Evolutionary conservation across 768 basidiomycete species (phyloP), one percentile per base, ranked within the genome.

Genomic region (Russula olivacea): DNA sequence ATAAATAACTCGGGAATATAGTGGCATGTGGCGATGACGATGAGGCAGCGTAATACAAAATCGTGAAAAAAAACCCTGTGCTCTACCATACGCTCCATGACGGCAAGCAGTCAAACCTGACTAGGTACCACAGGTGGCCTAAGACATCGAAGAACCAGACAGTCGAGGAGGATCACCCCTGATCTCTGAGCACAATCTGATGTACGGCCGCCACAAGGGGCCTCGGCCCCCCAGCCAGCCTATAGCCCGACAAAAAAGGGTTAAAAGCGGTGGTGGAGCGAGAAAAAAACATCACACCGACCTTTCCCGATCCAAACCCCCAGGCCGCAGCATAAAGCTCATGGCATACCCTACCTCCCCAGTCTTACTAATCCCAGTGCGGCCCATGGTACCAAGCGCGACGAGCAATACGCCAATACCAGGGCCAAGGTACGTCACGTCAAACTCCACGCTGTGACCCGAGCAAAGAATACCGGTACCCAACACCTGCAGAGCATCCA

Each of bases 161-260:
- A 11, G 7, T 36, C 32, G 48, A 17, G 23, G 25, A 14, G 3
- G 21, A 34, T 17, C 32, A 2, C 51, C 51, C 32, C 58, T 40
- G 30, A 2, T 59, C 51, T n/a, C 62, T 40, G 21, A 64, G 30
- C 9, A 59, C 32, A 48, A 66, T 52, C 48, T 66, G 65, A 40
- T 66, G 65, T 25, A 59, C 51, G 8, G 38, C 28, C 17, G 65
- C 65, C 23, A 64, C 62, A 25, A 66, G 41, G 12, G 65, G 58
- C 51, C 48, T 55, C 19, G 19, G 30, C 4, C 9, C 53, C 12
- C 11, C 38, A 40, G 19, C 11, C 40, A 17, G 32, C 32, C 57
- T 25, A n/a, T 1, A 50, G 7, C 17, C 43, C 56, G 4, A 34
- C 7, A 14, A 36, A n/a, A 28, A 34, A 28, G 32, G 10, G 41